These are phyloP conservation scores for Aechmea fasciata DNA, from an alignment of 176 grass and related monocot species.

Conservation along the genomic window DNA sequence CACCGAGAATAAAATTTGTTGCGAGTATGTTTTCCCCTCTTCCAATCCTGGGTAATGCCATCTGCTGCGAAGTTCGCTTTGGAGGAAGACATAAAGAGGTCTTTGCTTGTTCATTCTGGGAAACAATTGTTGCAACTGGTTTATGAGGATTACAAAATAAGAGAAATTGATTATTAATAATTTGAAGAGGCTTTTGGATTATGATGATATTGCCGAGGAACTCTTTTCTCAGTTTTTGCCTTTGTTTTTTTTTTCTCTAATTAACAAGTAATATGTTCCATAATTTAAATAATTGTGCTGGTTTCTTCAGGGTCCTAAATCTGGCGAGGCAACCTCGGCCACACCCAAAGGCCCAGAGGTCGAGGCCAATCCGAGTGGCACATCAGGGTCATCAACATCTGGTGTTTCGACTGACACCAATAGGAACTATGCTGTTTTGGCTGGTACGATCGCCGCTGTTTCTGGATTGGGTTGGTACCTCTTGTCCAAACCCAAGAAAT, in stretches of 20 bases:
- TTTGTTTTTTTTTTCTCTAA: neutral
- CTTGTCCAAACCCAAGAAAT: conserved; percentile 69
- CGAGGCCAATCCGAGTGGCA: conserved; percentile 11
- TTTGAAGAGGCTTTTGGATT: too few relatives aligned
- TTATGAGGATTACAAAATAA: neutral
- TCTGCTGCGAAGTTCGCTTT: neutral
- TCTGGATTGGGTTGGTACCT: conserved; percentile 80
- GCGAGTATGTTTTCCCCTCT: too few relatives aligned
- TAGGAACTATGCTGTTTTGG: conserved; percentile 67
- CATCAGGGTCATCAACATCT: conserved; percentile 27
- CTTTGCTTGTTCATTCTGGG: neutral
- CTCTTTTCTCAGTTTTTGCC: too few relatives aligned
- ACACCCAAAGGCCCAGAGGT: conserved; percentile 23
- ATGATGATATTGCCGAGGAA: too few relatives aligned
- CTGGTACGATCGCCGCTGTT: conserved; percentile 47
- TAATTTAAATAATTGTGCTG: neutral
- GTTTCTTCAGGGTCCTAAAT: conserved; percentile 46
- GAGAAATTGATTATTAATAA: neutral
- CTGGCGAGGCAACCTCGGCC: conserved; percentile 34
- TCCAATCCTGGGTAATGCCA: too few relatives aligned
- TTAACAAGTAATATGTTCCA: too few relatives aligned
- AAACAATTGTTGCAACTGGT: neutral
- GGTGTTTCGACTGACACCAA: conserved; percentile 54
- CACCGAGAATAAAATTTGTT: too few relatives aligned
- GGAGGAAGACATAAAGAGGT: neutral